A percentile compares a stretch with the other conserved stretches of the same genome.
Conservation (phyloP, 495 filamentous ascomycete genomes). For the Rusavskia elegans region DNA sequence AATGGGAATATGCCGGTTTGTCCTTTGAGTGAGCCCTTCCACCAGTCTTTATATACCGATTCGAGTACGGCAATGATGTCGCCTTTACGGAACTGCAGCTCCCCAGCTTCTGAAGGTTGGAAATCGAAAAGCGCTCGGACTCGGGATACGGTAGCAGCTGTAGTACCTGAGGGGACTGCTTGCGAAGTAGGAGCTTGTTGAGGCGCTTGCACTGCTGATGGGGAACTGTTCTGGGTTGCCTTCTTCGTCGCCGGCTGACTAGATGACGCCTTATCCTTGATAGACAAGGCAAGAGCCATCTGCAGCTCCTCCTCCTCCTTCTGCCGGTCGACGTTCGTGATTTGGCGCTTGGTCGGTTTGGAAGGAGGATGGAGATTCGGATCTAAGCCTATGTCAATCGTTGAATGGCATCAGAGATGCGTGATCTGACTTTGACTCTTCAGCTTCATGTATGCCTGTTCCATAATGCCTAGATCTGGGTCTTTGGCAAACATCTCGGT, state of each 20-base stretch:
- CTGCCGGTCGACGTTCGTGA: conserved; percentile 77
- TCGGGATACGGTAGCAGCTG: conserved; percentile 91
- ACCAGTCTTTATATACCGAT: conserved; percentile 98
- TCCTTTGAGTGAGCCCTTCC: conserved; percentile 86
- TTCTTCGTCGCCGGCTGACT: conserved; percentile 16
- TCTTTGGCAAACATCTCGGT: conserved; percentile 82
- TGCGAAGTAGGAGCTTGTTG: conserved; percentile 27
- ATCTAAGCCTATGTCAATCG: conserved; percentile 35
- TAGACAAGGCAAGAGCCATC: conserved; percentile 81
- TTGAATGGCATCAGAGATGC: not conserved
- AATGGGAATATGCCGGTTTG: conserved; percentile 96
- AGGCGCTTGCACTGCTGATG: conserved; percentile 23
- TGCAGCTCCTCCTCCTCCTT: conserved; percentile 97
- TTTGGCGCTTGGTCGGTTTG: conserved; percentile 77
- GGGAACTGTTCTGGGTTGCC: conserved; percentile 18
- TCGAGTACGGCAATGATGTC: conserved; percentile 96
- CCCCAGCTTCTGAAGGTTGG: conserved; percentile 78
- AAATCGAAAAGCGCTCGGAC: conserved; percentile 93
- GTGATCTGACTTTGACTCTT: conserved; percentile 51
- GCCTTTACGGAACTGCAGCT: conserved; percentile 90
- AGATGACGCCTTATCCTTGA: conserved; percentile 57
- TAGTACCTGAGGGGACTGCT: conserved; percentile 51
- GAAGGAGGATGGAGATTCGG: conserved; percentile 85
- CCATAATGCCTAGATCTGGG: conserved; percentile 93
- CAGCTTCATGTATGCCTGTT: conserved; percentile 79